A percentile compares a stretch with the other conserved stretches of the same genome.
phyloP scores from a whole-genome alignment of 2,329 filamentous ascomycete species.

The Ophiostoma piceae region DNA sequence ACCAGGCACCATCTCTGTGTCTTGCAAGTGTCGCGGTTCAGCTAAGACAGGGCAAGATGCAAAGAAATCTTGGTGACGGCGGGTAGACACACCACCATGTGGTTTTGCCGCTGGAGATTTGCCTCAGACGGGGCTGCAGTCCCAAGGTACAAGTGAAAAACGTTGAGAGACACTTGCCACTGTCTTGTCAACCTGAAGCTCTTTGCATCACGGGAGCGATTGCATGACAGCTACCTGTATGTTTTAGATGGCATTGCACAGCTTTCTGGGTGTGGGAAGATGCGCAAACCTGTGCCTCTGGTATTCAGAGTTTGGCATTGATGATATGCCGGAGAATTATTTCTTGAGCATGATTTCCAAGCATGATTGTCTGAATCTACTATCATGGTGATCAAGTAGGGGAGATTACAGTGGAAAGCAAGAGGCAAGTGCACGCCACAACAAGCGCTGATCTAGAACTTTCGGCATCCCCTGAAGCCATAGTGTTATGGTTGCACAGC shows the following conservation, averaged over 20 bases:
- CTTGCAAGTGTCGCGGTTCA: neutral
- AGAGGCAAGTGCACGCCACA: neutral
- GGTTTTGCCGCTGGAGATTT: neutral
- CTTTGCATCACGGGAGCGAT: too few species aligned
- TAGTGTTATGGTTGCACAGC: neutral
- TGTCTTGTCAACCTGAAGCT: neutral
- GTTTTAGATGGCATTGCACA: too few species aligned
- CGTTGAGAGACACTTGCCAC: neutral
- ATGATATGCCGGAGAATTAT: too few species aligned
- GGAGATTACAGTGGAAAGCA: neutral
- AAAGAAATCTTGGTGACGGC: neutral
- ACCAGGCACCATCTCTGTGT: too few species aligned
- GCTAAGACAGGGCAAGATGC: neutral
- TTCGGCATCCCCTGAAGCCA: neutral
- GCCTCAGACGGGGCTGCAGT: neutral
- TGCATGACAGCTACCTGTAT: too few species aligned
- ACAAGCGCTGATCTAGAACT: neutral
- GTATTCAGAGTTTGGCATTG: too few species aligned
- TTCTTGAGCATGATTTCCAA: too few species aligned
- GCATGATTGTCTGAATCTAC: too few species aligned
- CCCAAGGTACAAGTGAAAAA: neutral
- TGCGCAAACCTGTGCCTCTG: too few species aligned
- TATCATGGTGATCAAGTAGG: too few species aligned
- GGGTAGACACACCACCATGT: neutral
- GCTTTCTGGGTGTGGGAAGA: too few species aligned